These are phyloP conservation scores for Emmonsiellopsis sp. DNA, from an alignment of 2,329 filamentous ascomycete species.

Conservation along the genomic window DNA sequence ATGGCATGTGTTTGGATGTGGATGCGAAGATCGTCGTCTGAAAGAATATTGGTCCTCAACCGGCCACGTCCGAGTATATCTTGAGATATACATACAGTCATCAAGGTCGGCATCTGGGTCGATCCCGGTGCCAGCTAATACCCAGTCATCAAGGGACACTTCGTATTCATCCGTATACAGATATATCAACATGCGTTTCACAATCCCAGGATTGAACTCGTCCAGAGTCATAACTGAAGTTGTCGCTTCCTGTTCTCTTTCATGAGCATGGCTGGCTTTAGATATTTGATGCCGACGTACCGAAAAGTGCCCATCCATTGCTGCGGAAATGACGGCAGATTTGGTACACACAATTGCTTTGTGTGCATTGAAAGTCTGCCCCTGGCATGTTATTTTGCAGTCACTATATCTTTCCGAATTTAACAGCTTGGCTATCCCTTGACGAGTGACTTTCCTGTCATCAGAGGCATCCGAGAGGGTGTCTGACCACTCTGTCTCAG, in stretches of 20 bases:
- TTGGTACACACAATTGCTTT: constrained; percentile 15
- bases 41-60: not conserved
- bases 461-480: too few relatives aligned
- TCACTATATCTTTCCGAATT: constrained; percentile 4
- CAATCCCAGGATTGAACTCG: constrained; percentile 6
- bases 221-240: constrained; percentile 4
- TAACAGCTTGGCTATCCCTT: not conserved
- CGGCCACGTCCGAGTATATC: not conserved
- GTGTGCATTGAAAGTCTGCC: constrained; percentile 16
- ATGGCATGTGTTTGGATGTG: constrained; percentile 8
- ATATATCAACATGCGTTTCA: constrained; percentile 5
- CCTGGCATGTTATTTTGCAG: constrained; percentile 11
- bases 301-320: constrained; percentile 16
- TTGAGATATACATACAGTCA: not conserved
- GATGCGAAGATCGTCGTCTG: not conserved
- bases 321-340: constrained; percentile 14
- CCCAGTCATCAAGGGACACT: not conserved
- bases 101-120: not conserved
- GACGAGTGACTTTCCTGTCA: not conserved
- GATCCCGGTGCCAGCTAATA: not conserved
- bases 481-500: too few relatives aligned
- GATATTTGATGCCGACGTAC: constrained; percentile 8
- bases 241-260: constrained; percentile 6
- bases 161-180: constrained; percentile 5
- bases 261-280: not conserved